Evolutionary conservation across 371 early-diverging fungal genomes (phyloP).

Genomic region (Syncephalastrum contaminatum): DNA sequence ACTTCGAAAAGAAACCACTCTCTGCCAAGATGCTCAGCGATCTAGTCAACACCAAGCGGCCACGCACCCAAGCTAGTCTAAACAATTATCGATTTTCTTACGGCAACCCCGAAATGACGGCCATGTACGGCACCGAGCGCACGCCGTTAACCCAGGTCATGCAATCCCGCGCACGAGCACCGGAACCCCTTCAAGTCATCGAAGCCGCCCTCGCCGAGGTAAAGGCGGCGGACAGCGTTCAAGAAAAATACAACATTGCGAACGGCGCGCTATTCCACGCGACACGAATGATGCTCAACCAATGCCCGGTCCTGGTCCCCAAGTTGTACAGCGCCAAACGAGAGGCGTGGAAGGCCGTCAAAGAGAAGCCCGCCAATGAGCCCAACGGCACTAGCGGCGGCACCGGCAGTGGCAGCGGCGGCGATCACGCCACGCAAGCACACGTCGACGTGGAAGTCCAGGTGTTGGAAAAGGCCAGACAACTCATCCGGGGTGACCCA

Average conservation of each 20-base stretch:
- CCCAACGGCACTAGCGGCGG: not conserved
- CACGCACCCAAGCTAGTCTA: conserved; percentile 8
- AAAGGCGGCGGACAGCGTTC: conserved; percentile 9
- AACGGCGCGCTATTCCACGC: conserved; percentile 43
- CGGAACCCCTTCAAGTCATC: conserved; percentile 26
- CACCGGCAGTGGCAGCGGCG: conserved; percentile 5
- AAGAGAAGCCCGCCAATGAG: conserved; percentile 2
- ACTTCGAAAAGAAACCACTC: conserved; percentile 41
- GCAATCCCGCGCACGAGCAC: conserved; percentile 24
- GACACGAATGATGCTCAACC: conserved; percentile 27
- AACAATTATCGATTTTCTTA: conserved; percentile 27
- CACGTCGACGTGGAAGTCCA: conserved; percentile 40
- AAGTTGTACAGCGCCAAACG: conserved; percentile 35
- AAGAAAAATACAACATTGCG: conserved; percentile 38
- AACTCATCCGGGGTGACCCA: conserved; percentile 12
- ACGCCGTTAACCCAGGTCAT: conserved; percentile 23
- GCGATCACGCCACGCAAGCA: conserved; percentile 26
- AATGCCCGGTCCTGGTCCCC: conserved; percentile 30
- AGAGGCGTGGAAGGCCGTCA: conserved; percentile 22
- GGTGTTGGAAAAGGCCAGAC: conserved; percentile 21
- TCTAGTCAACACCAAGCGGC: conserved; percentile 15
- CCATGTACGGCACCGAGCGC: conserved; percentile 26
- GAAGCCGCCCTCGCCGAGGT: conserved; percentile 20
- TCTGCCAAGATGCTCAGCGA: conserved; percentile 21
- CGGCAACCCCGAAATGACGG: conserved; percentile 36